A percentile compares a stretch with the other conserved stretches of the same genome.
Evolutionary conservation across 805 yeast genomes (phyloP).

Genomic region (Saccharomycopsis fodiens): DNA sequence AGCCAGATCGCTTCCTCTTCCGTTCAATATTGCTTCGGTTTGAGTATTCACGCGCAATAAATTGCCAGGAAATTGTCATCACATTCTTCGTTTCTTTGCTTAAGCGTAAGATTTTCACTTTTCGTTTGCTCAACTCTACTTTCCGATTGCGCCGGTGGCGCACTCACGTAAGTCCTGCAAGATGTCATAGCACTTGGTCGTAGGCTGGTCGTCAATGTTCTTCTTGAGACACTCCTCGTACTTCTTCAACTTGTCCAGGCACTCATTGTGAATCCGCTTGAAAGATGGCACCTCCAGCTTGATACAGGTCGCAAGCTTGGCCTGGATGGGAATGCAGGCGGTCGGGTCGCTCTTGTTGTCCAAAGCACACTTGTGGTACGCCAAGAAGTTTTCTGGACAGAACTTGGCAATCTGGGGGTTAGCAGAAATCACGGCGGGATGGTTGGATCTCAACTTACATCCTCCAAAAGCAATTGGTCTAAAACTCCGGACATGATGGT

Average conservation of each 20-base stretch:
- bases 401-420: conserved; percentile 47
- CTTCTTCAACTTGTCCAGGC: conserved; percentile 48
- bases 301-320: conserved; percentile 54
- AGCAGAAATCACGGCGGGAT: not conserved
- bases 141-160: conserved; percentile 34
- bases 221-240: conserved; percentile 59
- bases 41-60: too few species aligned
- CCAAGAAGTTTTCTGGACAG: conserved; percentile 68
- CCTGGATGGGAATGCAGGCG: conserved; percentile 50
- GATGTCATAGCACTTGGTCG: conserved; percentile 43
- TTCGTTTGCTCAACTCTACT: not conserved
- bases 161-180: conserved; percentile 57
- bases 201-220: conserved; percentile 32
- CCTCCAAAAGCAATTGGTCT: conserved; percentile 72
- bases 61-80: too few species aligned
- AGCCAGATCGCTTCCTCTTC: too few species aligned
- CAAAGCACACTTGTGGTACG: conserved; percentile 66
- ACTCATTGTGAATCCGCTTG: conserved; percentile 55
- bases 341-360: conserved; percentile 35
- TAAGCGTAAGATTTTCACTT: too few species aligned
- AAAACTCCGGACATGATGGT: conserved; percentile 37
- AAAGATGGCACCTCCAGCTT: conserved; percentile 60
- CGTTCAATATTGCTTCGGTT: too few species aligned
- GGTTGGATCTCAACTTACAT: conserved; percentile 32
- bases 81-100: too few species aligned